These are phyloP conservation scores for Trichophyton schoenleinii DNA, from an alignment of 2,329 filamentous ascomycete genomes.

Conservation along the genomic window DNA sequence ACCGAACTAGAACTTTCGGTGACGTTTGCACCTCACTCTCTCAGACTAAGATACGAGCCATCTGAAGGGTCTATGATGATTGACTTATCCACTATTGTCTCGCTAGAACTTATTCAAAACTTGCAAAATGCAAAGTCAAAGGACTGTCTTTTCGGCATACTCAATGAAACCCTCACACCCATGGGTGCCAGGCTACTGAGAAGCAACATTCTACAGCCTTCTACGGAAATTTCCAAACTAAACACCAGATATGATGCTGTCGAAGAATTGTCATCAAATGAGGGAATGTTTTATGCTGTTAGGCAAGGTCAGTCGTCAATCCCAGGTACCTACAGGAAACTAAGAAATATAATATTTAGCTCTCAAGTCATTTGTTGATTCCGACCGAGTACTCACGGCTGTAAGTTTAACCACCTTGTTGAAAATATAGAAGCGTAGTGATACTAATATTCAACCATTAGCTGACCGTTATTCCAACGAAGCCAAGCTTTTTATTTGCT, in stretches of 20 bases:
- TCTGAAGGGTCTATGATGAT: conserved; percentile 94
- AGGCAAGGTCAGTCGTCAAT: conserved; percentile 45
- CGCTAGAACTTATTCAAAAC: conserved; percentile 84
- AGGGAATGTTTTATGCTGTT: conserved; percentile 71
- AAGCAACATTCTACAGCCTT: conserved; percentile 78
- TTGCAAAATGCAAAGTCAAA: conserved; percentile 63
- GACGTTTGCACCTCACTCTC: conserved; percentile 62
- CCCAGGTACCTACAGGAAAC: neutral
- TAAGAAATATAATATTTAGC: conserved; percentile 32
- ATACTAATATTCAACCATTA: conserved; percentile 22
- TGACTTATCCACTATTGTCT: conserved; percentile 73
- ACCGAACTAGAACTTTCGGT: conserved; percentile 57
- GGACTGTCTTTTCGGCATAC: conserved; percentile 67
- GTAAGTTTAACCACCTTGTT: conserved; percentile 34
- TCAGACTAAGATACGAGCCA: conserved; percentile 75
- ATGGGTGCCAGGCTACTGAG: conserved; percentile 79
- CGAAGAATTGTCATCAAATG: conserved; percentile 65
- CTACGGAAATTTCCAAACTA: conserved; percentile 58
- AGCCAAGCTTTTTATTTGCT: conserved; percentile 52
- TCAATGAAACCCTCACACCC: conserved; percentile 74
- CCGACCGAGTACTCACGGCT: conserved; percentile 65
- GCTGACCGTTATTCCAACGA: conserved; percentile 63
- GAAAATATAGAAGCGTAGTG: neutral
- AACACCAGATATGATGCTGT: conserved; percentile 66
- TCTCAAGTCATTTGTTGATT: conserved; percentile 62